Conservation (phyloP, 2,329 filamentous ascomycete genomes). For the Diaporthe sp. region DNA sequence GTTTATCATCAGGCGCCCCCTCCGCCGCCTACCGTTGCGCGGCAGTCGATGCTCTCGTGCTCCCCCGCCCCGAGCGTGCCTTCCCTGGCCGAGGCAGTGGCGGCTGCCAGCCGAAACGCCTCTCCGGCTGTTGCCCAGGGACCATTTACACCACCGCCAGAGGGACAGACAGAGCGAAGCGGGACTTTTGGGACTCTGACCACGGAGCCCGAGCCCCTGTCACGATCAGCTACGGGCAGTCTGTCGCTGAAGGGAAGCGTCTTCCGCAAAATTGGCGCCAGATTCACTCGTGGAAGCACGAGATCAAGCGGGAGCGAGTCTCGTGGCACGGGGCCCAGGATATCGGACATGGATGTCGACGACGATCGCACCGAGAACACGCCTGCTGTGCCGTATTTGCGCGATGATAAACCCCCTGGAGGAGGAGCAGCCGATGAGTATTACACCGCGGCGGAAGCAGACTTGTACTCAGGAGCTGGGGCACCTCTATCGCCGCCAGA, state of each 20-base stretch:
- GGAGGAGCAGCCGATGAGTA: conserved; percentile 45
- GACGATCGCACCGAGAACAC: conserved; percentile 36
- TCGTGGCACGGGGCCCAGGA: conserved; percentile 25
- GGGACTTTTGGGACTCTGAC: conserved; percentile 33
- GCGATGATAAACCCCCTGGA: conserved; percentile 39
- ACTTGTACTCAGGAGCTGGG: conserved; percentile 45
- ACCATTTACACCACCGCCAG: conserved; percentile 37
- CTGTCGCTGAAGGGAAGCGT: conserved; percentile 27
- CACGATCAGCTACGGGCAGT: conserved; percentile 35
- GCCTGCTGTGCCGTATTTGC: conserved; percentile 37
- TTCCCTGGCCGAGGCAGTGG: conserved; percentile 26
- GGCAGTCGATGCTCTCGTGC: conserved; percentile 34
- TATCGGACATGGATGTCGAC: conserved; percentile 32
- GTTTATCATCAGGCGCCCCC: conserved; percentile 38
- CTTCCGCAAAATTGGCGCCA: conserved; percentile 36
- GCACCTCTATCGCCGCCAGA: conserved; percentile 44
- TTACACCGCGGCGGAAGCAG: conserved; percentile 45
- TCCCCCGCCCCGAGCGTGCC: conserved; percentile 37
- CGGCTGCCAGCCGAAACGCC: conserved; percentile 33
- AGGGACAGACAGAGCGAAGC: conserved; percentile 21
- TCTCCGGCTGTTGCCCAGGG: conserved; percentile 36
- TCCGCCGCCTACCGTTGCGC: conserved; percentile 28
- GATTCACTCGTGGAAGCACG: conserved; percentile 41
- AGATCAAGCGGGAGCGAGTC: conserved; percentile 39
- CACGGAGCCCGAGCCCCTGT: conserved; percentile 34